These are phyloP conservation scores for Penicillium sp. DNA, from an alignment of 2,329 filamentous ascomycete species.

Conservation along the genomic window DNA sequence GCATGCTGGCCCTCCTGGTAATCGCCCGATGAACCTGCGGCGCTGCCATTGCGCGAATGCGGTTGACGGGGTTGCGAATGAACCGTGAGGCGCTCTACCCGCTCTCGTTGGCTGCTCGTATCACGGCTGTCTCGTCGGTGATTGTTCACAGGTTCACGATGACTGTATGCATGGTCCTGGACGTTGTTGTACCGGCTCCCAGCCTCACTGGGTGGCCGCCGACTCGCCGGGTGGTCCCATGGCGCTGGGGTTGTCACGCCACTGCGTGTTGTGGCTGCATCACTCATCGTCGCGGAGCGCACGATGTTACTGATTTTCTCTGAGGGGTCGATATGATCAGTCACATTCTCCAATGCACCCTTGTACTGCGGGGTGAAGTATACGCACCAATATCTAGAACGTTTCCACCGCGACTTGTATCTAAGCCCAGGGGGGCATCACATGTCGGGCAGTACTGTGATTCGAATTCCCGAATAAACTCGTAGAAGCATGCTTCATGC, in stretches of 20 bases:
- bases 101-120: constrained; percentile 38
- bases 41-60: constrained; percentile 74
- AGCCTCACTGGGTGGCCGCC: constrained; percentile 32
- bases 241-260: constrained; percentile 54
- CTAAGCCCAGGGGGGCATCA: constrained; percentile 82
- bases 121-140: constrained; percentile 39
- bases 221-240: constrained; percentile 48
- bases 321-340: constrained; percentile 35
- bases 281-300: constrained; percentile 67
- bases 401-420: constrained; percentile 88
- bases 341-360: constrained; percentile 3
- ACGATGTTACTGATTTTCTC: constrained; percentile 95
- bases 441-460: constrained; percentile 92
- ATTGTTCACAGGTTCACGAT: constrained; percentile 18
- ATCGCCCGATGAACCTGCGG: constrained; percentile 66
- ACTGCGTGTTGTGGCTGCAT: constrained; percentile 50
- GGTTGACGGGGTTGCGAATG: constrained; percentile 34
- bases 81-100: constrained; percentile 43
- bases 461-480: constrained; percentile 92
- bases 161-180: constrained; percentile 12
- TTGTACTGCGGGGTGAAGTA: constrained; percentile 1
- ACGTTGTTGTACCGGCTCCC: constrained; percentile 15
- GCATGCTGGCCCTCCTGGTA: constrained; percentile 71
- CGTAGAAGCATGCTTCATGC: constrained; percentile 97
- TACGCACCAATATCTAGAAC: constrained; percentile 78